These are phyloP conservation scores for Candida jianshihensis DNA, from an alignment of 805 yeast species.

Conservation along the genomic window DNA sequence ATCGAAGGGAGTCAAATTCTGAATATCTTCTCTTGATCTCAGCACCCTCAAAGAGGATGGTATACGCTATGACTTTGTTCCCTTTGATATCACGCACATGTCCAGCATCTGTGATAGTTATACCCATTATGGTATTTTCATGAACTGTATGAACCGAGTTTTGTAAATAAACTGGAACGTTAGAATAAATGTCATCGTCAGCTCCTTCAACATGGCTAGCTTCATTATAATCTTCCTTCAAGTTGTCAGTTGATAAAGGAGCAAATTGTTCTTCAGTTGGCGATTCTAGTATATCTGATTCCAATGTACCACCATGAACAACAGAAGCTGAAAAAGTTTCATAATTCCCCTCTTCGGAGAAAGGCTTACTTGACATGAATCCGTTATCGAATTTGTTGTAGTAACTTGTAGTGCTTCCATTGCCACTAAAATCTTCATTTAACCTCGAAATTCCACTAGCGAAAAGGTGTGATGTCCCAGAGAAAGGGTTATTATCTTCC, in stretches of 20 bases:
- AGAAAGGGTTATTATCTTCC: conserved; percentile 29
- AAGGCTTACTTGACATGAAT: background rate
- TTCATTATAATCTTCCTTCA: background rate
- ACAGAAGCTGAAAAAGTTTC: too few species aligned
- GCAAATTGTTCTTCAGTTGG: background rate
- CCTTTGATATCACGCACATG: conserved; percentile 60
- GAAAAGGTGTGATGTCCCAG: conserved; percentile 22
- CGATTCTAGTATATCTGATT: too few species aligned
- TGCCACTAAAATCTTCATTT: conserved; percentile 1
- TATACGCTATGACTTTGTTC: conserved; percentile 66
- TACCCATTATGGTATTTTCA: too few species aligned
- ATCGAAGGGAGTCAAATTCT: conserved; percentile 81
- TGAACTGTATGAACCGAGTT: too few species aligned
- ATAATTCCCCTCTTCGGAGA: background rate
- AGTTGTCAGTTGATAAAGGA: background rate
- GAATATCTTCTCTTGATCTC: conserved; percentile 78
- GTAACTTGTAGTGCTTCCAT: background rate
- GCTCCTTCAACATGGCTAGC: background rate
- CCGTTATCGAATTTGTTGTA: background rate
- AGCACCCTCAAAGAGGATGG: conserved; percentile 50
- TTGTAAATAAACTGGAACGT: background rate
- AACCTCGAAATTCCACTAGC: conserved; percentile 14
- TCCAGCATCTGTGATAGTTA: conserved; percentile 57
- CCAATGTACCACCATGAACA: too few species aligned
- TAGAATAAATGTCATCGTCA: background rate